phyloP scores from a whole-genome alignment of 208 protist species.

The Trypanosoma platydactyli region DNA sequence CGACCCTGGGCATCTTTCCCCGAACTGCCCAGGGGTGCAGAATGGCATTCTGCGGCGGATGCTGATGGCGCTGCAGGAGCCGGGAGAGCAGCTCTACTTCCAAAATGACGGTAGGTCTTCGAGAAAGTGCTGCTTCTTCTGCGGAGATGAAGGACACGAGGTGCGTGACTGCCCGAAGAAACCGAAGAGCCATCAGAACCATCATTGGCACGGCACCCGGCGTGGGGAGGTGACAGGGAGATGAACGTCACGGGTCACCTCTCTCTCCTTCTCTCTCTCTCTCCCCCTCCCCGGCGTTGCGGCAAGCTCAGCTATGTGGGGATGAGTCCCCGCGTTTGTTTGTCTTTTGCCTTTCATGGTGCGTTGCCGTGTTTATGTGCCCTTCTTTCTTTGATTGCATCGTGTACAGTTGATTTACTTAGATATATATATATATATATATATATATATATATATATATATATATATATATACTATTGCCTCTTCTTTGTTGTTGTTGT shows the following conservation, averaged over 20 bases:
- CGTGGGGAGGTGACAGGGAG: conserved; percentile 5
- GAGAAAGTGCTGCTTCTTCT: conserved; percentile 74
- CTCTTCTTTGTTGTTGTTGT: conserved; percentile 1
- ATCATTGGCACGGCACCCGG: conserved; percentile 31
- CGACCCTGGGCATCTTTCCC: conserved; percentile 85
- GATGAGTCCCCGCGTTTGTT: no score
- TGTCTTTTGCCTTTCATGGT: conserved; percentile 5
- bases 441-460: no score
- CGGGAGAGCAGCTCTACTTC: conserved; percentile 52
- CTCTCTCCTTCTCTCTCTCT: background rate
- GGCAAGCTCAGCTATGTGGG: no score
- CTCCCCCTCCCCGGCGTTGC: background rate
- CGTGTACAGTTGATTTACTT: no score
- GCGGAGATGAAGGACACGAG: conserved; percentile 76
- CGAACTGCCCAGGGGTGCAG: conserved; percentile 76
- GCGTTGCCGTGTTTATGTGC: background rate
- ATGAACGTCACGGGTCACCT: background rate
- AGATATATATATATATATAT: no score
- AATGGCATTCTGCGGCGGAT: conserved; percentile 63
- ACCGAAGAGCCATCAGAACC: conserved; percentile 28
- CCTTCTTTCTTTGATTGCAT: no score
- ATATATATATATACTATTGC: background rate
- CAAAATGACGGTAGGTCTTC: conserved; percentile 38
- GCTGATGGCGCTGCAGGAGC: conserved; percentile 70
- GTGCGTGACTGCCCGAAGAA: conserved; percentile 77